Percentiles rank a stretch among this genome's conserved stretches.
Evolutionary conservation across 805 yeast species (phyloP).

Genomic region (Lipomyces sp.): DNA sequence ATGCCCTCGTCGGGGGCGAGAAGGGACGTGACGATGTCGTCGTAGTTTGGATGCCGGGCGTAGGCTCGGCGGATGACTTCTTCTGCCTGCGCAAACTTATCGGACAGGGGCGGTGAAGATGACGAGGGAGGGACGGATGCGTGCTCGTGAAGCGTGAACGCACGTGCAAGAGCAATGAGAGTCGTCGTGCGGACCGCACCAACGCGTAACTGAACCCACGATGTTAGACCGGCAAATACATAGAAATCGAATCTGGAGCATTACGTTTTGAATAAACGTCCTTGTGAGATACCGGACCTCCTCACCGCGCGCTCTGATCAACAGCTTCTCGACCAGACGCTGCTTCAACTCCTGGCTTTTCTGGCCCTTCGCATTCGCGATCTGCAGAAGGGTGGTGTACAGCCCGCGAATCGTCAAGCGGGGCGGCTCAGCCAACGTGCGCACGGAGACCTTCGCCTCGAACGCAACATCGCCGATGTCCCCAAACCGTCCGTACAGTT

Average conservation of each 20-base stretch:
- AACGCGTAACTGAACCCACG: constrained; percentile 18
- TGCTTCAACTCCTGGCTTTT: constrained; percentile 28
- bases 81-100: constrained; percentile 21
- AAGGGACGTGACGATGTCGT: constrained; percentile 19
- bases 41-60: constrained; percentile 31
- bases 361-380: constrained; percentile 27
- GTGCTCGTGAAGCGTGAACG: constrained; percentile 16
- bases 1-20: constrained; percentile 8
- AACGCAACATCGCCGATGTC: constrained; percentile 34
- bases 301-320: constrained; percentile 28
- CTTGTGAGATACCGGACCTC: constrained; percentile 32
- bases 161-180: constrained; percentile 30
- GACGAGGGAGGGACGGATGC: background rate
- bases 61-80: constrained; percentile 25
- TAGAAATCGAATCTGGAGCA: background rate
- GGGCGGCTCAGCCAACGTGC: constrained; percentile 28
- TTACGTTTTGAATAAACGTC: constrained; percentile 28
- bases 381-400: constrained; percentile 25
- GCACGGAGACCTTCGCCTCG: constrained; percentile 28
- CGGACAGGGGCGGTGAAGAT: background rate
- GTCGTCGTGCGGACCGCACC: constrained; percentile 32
- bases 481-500: constrained; percentile 26
- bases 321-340: constrained; percentile 23
- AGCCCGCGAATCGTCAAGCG: constrained; percentile 24
- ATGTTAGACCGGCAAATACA: background rate